Evolutionary conservation across 2,329 filamentous ascomycete species (phyloP).

Genomic region (Botrytis fabae): DNA sequence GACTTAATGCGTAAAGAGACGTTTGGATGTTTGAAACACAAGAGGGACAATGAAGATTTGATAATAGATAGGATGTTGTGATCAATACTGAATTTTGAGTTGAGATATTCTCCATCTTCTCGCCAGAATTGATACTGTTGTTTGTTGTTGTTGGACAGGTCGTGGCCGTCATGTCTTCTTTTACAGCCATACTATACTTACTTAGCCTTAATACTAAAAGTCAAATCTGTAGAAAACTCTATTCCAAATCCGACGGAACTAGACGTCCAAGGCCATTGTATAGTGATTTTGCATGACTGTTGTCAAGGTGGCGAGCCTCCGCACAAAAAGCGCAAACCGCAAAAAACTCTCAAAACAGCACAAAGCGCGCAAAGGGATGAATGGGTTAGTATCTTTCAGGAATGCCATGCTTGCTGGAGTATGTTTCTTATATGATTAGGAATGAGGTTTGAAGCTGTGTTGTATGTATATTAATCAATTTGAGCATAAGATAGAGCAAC

Average conservation of each 20-base stretch:
- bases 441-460: not conserved
- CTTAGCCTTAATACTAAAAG: not conserved
- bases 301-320: not conserved
- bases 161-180: slow-evolving; percentile 1
- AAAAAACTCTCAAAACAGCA: slow-evolving; percentile 9
- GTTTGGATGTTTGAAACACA: slow-evolving; percentile 68
- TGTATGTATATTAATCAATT: not conserved
- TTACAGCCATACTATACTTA: not conserved
- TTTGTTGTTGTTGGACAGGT: not conserved
- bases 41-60: slow-evolving; percentile 76
- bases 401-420: not conserved
- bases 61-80: slow-evolving; percentile 56
- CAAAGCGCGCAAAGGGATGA: slow-evolving; percentile 13
- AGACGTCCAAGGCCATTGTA: not conserved
- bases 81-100: not conserved
- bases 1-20: slow-evolving; percentile 51
- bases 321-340: slow-evolving; percentile 20
- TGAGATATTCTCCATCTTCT: slow-evolving; percentile 14
- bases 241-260: not conserved
- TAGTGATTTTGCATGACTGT: not conserved
- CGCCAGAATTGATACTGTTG: slow-evolving; percentile 9
- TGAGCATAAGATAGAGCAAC: not conserved
- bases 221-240: not conserved
- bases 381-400: not conserved
- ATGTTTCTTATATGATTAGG: not conserved